These are phyloP conservation scores for Setaria viridis DNA, from an alignment of 202 grass and related monocot species.

Conservation along the genomic window DNA sequence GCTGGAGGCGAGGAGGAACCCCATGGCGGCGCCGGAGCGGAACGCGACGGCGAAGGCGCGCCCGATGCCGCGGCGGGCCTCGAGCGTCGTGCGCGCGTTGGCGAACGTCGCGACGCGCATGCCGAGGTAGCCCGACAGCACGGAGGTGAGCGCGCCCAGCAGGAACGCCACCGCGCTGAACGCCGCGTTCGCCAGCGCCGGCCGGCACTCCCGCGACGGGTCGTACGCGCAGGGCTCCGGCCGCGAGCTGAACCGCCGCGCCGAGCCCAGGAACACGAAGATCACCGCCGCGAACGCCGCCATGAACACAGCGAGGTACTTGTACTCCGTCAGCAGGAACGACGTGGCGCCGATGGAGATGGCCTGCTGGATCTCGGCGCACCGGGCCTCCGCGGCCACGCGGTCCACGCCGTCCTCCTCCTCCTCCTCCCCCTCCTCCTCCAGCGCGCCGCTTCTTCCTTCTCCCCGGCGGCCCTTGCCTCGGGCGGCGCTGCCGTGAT, in stretches of 20 bases:
- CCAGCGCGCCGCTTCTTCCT: neutral
- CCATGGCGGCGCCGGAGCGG: constrained; percentile 74
- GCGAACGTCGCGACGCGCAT: constrained; percentile 81
- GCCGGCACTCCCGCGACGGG: constrained; percentile 41
- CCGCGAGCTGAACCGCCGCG: constrained; percentile 51
- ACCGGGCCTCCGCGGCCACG: constrained; percentile 41
- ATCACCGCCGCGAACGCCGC: constrained; percentile 56
- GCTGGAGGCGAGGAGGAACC: constrained; percentile 76
- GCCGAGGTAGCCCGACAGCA: constrained; percentile 71
- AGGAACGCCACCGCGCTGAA: constrained; percentile 75
- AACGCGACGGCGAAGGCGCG: constrained; percentile 68
- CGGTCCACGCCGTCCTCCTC: constrained; percentile 45
- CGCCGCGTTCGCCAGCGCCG: constrained; percentile 62
- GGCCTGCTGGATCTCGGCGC: constrained; percentile 69
- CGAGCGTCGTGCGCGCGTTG: constrained; percentile 69
- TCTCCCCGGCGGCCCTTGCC: neutral
- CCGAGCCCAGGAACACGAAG: constrained; percentile 78
- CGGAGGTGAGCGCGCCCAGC: constrained; percentile 68
- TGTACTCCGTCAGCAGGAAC: constrained; percentile 73
- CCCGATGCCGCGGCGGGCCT: constrained; percentile 64
- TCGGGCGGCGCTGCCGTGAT: neutral
- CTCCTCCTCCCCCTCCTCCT: neutral
- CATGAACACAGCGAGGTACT: constrained; percentile 73
- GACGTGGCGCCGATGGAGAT: constrained; percentile 72
- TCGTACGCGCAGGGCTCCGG: constrained; percentile 47